Evolutionary conservation across 2,329 filamentous ascomycete genomes (phyloP), one percentile per base, ranked within the genome.

Genomic region (Xenoacremonium recifei): DNA sequence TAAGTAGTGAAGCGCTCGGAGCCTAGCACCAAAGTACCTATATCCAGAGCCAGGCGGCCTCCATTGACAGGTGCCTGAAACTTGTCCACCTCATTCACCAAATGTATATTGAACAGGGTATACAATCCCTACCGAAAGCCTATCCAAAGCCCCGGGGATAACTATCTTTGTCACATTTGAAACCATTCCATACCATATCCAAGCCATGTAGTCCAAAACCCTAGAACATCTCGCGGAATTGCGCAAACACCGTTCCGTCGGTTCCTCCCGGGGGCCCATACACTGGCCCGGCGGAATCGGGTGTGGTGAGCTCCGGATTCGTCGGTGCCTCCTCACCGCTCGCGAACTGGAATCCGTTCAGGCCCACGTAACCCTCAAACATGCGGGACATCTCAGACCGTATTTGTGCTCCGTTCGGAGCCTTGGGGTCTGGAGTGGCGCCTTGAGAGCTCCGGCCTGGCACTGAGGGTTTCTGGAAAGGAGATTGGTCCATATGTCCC

Each of bases 351-450:
- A 65, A 66, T 40, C 65, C 51, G 18, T 63, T 65, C 27, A 66
- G 50, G 2, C 58, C 61, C 4, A 69, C 59, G 35, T 69, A 70
- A 25, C 62, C 62, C 42, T 70, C 65, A 27, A 67, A 68, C 15
- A 72, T 68, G 2, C 70, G 68, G 11, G 69, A 74, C 71, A 81
- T 76, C 52, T 81, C 77, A 17, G 53, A 72, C 41, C 76, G 75
- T 27, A 81, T 69, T 49, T 68, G 69, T 20, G 67, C 49, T 4
- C 77, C 76, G 20, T 79, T 80, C 57, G 65, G 54, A 7, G 54
- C 59, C 25, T 59, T 16, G 11, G 53, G 34, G 33, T 59, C 57
- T 4, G 53, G 46, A 13, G 51, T 50, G 6, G 39, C 51, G 3
- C 44, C 37, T 25, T 51, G 54, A 15, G 56, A 53, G 21, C 52